Percentiles rank a stretch among this genome's conserved stretches.
These are phyloP conservation scores for Umbelopsis sp. DNA, from an alignment of 371 early-diverging fungal genomes.

Conservation along the genomic window DNA sequence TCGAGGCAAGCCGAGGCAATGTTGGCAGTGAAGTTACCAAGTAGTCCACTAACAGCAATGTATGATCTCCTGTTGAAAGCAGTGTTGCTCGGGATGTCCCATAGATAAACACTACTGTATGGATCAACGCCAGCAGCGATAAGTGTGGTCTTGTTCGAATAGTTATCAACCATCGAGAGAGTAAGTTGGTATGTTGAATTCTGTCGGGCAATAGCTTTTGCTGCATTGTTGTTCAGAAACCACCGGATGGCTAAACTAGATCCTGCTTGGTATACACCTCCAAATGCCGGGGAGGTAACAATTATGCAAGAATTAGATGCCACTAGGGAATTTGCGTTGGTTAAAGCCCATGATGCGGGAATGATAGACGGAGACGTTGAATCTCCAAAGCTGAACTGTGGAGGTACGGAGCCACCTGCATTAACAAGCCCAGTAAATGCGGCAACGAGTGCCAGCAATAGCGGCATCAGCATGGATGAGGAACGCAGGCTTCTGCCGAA, in stretches of 20 bases:
- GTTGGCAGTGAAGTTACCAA: background rate
- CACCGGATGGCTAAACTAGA: slow-evolving; percentile 21
- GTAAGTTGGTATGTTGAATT: slow-evolving; percentile 7
- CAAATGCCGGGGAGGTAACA: slow-evolving; percentile 22
- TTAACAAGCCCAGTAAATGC: background rate
- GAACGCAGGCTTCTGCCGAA: background rate
- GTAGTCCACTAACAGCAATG: slow-evolving; percentile 1
- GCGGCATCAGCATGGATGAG: slow-evolving; percentile 6
- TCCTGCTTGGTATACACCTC: slow-evolving; percentile 21
- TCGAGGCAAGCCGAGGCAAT: background rate
- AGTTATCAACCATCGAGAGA: slow-evolving; percentile 21
- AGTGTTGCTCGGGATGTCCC: slow-evolving; percentile 11
- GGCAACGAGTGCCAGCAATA: slow-evolving; percentile 11
- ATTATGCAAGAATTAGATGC: slow-evolving; percentile 19
- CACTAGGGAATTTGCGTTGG: slow-evolving; percentile 1
- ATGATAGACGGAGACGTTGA: slow-evolving; percentile 1
- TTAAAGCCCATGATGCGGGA: slow-evolving; percentile 20
- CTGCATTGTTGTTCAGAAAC: slow-evolving; percentile 13
- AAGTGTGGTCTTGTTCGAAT: slow-evolving; percentile 5
- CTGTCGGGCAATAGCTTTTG: background rate
- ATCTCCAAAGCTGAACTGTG: background rate
- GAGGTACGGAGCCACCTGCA: slow-evolving; percentile 5
- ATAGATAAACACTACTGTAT: slow-evolving; percentile 19
- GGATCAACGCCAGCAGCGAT: slow-evolving; percentile 21
- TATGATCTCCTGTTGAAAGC: slow-evolving; percentile 20